Base-by-base conservation (phyloP, 306 rosid genomes). In the Dalbergia cochinchinensis region DNA sequence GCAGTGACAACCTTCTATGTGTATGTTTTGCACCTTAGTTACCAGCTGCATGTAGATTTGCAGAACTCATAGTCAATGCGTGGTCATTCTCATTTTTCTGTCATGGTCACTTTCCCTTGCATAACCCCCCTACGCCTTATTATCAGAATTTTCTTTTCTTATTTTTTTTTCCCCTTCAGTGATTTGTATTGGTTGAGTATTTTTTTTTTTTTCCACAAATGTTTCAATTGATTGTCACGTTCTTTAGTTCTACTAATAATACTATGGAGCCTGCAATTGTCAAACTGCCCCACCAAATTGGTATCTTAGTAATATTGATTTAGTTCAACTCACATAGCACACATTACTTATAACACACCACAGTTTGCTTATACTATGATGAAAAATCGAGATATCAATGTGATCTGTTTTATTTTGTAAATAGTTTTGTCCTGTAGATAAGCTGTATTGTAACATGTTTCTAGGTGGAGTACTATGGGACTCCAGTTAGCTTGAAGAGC, bases 401-500 rank as follows among this genome's bases (percentile, higher is more conserved):
- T 65, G 54, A 57, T 66, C 59, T 12, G 65, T 39, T 83, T 75
- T 45, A 75, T 45, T 62, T 79, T 65, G 6, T 44, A 4, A 5
- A 26, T 74, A 45, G 55, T 51, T 65, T 66, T 66, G 7, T 79
- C 74, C 33, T 47, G 47, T 85, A 15, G 78, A 66, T 81, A 64
- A 84, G 66, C 60, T 71, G 16, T 80, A 77, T 71, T 42, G 20
- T 42, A 9, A 64, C 71, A 41, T 83, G 59, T 85, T 84, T 86
- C 26, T 85, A 93, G 99, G 99, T 96, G 78, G 98, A 96, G 67
- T 96, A 96, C 82, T 96, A 96, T 78, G 99, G 99, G 69, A 88
- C 81, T 61, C 99, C 99, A 9, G 97, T 89, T 77, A 86, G 91
- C 91, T 88, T 96, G 92, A 96, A 96, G 89, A 90, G 87, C 89